Evolutionary conservation across 768 basidiomycete genomes (phyloP).

Genomic region (Hericium coralloides): DNA sequence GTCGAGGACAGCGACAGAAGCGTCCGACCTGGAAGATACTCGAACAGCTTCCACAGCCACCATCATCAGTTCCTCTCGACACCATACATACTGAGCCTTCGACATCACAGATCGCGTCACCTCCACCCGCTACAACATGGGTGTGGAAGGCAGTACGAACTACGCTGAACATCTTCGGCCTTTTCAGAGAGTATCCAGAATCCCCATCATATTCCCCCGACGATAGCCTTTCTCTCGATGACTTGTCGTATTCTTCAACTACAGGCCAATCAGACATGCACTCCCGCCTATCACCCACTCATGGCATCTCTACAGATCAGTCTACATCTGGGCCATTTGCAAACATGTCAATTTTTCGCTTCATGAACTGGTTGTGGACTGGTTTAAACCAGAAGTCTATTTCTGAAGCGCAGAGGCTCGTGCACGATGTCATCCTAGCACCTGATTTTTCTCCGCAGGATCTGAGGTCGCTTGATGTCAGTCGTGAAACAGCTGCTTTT

Average conservation of each 20-base stretch:
- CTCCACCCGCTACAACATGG: too few species aligned
- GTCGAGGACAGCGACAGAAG: too few species aligned
- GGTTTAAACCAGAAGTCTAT: slow-evolving; percentile 20
- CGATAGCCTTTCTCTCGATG: background rate
- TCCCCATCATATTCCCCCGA: background rate
- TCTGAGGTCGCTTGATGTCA: slow-evolving; percentile 13
- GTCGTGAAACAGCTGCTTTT: slow-evolving; percentile 5
- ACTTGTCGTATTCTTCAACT: background rate
- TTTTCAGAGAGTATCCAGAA: background rate
- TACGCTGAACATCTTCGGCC: background rate
- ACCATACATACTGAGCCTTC: too few species aligned
- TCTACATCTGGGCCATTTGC: slow-evolving; percentile 1
- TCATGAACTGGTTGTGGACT: slow-evolving; percentile 23
- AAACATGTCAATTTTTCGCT: slow-evolving; percentile 15
- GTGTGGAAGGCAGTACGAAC: too few species aligned
- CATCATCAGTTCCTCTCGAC: too few species aligned
- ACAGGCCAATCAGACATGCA: background rate
- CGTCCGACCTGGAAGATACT: too few species aligned
- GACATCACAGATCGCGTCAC: too few species aligned
- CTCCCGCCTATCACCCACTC: background rate
- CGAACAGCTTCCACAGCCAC: too few species aligned
- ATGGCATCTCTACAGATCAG: background rate
- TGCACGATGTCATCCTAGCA: slow-evolving; percentile 17
- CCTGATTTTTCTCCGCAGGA: slow-evolving; percentile 16
- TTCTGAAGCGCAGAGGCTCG: slow-evolving; percentile 18